Conservation (phyloP, 371 early-diverging fungal genomes). For the Mucor saturninus region DNA sequence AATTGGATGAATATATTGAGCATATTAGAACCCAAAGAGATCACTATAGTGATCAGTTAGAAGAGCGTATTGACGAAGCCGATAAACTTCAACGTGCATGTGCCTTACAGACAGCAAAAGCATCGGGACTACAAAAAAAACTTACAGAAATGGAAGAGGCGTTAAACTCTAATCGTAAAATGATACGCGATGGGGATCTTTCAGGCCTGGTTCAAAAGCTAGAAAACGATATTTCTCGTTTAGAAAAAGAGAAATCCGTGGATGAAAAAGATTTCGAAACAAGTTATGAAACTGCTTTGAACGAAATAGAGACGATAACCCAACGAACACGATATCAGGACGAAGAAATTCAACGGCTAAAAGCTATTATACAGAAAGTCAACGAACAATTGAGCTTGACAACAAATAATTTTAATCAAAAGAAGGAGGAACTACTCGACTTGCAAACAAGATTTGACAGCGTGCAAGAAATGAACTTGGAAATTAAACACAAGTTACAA, state of each 20-base stretch:
- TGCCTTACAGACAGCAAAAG: slow-evolving; percentile 9
- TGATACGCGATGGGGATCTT: slow-evolving; percentile 4
- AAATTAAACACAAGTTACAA: slow-evolving; percentile 1
- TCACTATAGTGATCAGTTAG: not conserved
- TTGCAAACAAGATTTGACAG: not conserved
- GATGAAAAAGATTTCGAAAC: slow-evolving; percentile 10
- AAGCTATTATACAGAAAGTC: not conserved
- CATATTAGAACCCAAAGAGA: slow-evolving; percentile 9
- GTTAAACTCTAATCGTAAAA: not conserved
- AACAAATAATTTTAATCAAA: slow-evolving; percentile 4
- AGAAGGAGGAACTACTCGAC: slow-evolving; percentile 1
- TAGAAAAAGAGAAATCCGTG: slow-evolving; percentile 8
- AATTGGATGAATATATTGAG: slow-evolving; percentile 17
- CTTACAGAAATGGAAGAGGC: not conserved
- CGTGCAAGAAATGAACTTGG: not conserved
- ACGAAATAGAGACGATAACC: slow-evolving; percentile 8
- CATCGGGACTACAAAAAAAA: not conserved
- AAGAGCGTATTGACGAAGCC: slow-evolving; percentile 1
- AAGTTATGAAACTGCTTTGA: slow-evolving; percentile 16
- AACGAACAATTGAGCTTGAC: slow-evolving; percentile 5
- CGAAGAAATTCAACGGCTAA: slow-evolving; percentile 1
- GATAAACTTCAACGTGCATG: slow-evolving; percentile 9
- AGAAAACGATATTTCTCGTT: not conserved
- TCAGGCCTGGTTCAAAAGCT: slow-evolving; percentile 13
- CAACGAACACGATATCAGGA: not conserved